Evolutionary conservation across 2,329 filamentous ascomycete genomes (phyloP).

Genomic region (Aspergillus sp.): DNA sequence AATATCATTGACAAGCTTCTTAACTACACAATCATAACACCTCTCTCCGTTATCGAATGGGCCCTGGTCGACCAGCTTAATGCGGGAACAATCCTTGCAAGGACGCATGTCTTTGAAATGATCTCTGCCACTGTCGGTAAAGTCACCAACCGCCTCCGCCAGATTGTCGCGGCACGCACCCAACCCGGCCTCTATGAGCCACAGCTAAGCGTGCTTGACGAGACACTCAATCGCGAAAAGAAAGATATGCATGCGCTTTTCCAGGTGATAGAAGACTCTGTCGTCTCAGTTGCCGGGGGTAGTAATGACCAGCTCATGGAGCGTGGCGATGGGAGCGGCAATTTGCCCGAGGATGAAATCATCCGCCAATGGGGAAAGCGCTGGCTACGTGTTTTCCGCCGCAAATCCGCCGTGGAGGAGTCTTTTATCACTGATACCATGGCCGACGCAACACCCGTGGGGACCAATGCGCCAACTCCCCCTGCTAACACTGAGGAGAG

Average conservation of each 20-base stretch:
- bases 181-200: conserved; percentile 55
- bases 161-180: conserved; percentile 68
- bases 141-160: conserved; percentile 80
- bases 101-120: conserved; percentile 83
- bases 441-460: conserved; percentile 47
- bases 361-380: conserved; percentile 78
- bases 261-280: conserved; percentile 73
- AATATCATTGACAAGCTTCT: conserved; percentile 95
- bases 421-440: conserved; percentile 61
- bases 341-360: conserved; percentile 59
- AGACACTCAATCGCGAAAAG: conserved; percentile 68
- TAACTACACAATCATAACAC: conserved; percentile 93
- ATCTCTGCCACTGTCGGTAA: conserved; percentile 85
- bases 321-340: conserved; percentile 53
- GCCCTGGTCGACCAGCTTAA: conserved; percentile 68
- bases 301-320: conserved; percentile 76
- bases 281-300: conserved; percentile 70
- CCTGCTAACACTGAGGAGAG: conserved; percentile 11
- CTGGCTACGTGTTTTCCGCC: conserved; percentile 82
- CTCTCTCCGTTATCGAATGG: conserved; percentile 85
- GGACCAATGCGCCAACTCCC: conserved; percentile 34
- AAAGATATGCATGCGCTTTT: conserved; percentile 78
- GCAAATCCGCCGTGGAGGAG: conserved; percentile 84
- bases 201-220: conserved; percentile 61
- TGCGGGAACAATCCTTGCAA: conserved; percentile 67